phyloP scores from a whole-genome alignment of 768 basidiomycete species.

The Leucosporidium yakuticum region DNA sequence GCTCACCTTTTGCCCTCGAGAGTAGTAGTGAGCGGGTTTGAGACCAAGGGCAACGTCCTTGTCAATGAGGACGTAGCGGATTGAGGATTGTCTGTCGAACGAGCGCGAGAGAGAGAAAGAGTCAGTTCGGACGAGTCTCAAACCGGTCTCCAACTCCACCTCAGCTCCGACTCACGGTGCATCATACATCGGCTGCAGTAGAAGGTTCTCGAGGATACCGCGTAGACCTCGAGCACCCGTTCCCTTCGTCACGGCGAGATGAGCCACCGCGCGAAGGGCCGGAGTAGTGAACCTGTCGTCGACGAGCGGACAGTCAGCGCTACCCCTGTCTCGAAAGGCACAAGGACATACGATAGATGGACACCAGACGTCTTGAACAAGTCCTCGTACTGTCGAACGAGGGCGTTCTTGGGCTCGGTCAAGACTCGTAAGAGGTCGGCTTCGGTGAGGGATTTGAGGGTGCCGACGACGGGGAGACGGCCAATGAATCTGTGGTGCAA shows the following conservation, averaged over 20 bases:
- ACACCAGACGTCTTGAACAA: constrained; percentile 16
- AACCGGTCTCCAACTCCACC: neutral
- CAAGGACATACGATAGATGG: constrained; percentile 27
- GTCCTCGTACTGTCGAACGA: constrained; percentile 72
- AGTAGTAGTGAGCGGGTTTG: constrained; percentile 17
- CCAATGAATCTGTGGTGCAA: constrained; percentile 62
- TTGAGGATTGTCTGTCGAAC: constrained; percentile 10
- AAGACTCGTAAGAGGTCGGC: constrained; percentile 81
- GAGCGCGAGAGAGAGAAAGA: constrained; percentile 50
- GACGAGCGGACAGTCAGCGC: constrained; percentile 47
- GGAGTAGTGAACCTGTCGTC: constrained; percentile 62
- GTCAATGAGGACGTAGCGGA: constrained; percentile 30
- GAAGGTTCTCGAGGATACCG: constrained; percentile 77
- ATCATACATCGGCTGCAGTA: constrained; percentile 81
- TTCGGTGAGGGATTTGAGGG: constrained; percentile 69
- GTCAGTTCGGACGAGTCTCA: constrained; percentile 67
- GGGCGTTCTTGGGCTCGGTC: constrained; percentile 83
- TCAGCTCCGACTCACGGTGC: constrained; percentile 35
- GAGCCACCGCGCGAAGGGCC: constrained; percentile 75
- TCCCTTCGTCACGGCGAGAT: constrained; percentile 68
- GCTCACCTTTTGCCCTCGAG: constrained; percentile 30
- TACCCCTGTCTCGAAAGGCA: constrained; percentile 75
- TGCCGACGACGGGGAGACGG: constrained; percentile 84
- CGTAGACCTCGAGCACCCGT: constrained; percentile 85
- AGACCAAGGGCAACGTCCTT: neutral